A percentile compares a stretch with the other conserved stretches of the same genome.
phyloP scores from a whole-genome alignment of 208 protist species.

The Leishmania major region DNA sequence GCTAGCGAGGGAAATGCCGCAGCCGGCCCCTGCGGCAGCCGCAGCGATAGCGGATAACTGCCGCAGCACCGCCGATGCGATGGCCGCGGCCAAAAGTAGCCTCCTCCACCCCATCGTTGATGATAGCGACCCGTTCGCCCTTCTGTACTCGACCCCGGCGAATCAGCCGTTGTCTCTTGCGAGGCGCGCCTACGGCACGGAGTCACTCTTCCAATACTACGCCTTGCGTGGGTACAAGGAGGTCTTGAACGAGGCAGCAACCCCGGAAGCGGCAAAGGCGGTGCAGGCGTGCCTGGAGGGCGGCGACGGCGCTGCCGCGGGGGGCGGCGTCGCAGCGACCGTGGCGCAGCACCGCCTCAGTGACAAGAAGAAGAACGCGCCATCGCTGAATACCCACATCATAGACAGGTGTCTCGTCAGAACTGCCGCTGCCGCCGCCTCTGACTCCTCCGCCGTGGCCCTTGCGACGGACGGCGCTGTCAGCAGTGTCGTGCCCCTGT shows the following conservation, averaged over 20 bases:
- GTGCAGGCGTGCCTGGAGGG: conserved; percentile 18
- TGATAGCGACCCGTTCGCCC: conserved; percentile 16
- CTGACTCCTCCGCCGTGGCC: not conserved
- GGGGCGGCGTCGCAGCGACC: not conserved
- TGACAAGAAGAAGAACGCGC: not conserved
- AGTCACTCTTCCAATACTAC: conserved; percentile 61
- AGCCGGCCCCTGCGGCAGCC: not conserved
- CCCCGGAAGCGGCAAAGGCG: conserved; percentile 18
- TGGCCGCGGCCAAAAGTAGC: not conserved
- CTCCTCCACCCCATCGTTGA: conserved; percentile 13
- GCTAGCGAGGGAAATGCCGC: not conserved
- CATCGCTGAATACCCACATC: not conserved
- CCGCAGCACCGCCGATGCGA: not conserved
- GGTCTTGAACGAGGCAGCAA: conserved; percentile 18
- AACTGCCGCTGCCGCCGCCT: conserved; percentile 1
- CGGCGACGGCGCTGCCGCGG: not conserved
- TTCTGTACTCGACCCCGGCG: conserved; percentile 21
- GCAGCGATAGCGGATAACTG: no score
- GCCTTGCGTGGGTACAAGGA: conserved; percentile 54
- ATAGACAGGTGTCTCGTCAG: conserved; percentile 10
- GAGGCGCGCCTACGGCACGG: conserved; percentile 16
- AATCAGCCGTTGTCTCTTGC: conserved; percentile 23
- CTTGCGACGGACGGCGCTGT: not conserved
- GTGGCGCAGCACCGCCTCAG: not conserved
- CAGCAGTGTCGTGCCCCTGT: conserved; percentile 5